Evolutionary conservation across 2,329 filamentous ascomycete species (phyloP).

Genomic region (Magnaporthiopsis incrustans): DNA sequence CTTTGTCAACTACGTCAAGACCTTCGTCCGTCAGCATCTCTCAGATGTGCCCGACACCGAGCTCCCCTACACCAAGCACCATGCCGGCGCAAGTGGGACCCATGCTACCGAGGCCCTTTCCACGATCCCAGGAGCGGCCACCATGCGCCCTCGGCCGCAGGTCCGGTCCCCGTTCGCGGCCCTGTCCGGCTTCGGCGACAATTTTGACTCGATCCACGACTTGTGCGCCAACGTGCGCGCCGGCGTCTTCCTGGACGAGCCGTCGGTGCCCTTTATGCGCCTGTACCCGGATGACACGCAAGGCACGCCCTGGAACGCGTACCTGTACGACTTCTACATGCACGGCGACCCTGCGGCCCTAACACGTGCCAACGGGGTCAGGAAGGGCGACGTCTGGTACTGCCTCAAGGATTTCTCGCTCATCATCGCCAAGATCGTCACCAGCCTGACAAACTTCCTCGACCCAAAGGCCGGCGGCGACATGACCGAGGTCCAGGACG

Average conservation of each 20-base stretch:
- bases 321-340: slow-evolving; percentile 70
- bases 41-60: slow-evolving; percentile 36
- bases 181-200: slow-evolving; percentile 59
- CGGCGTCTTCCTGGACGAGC: slow-evolving; percentile 67
- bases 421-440: slow-evolving; percentile 63
- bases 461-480: slow-evolving; percentile 38
- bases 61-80: slow-evolving; percentile 51
- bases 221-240: slow-evolving; percentile 57
- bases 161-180: slow-evolving; percentile 63
- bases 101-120: not conserved
- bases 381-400: slow-evolving; percentile 63
- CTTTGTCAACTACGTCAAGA: slow-evolving; percentile 61
- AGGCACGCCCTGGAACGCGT: slow-evolving; percentile 50
- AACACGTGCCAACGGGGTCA: slow-evolving; percentile 57
- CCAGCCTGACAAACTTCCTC: slow-evolving; percentile 51
- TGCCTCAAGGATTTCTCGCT: slow-evolving; percentile 51
- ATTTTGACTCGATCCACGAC: slow-evolving; percentile 57
- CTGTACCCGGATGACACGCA: slow-evolving; percentile 48
- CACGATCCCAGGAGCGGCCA: not conserved
- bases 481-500: slow-evolving; percentile 36
- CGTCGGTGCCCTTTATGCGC: slow-evolving; percentile 61
- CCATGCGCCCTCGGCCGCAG: slow-evolving; percentile 8
- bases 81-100: slow-evolving; percentile 27
- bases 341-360: slow-evolving; percentile 58
- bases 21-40: slow-evolving; percentile 59